Evolutionary conservation across 768 basidiomycete genomes (phyloP).

Genomic region (Cubamyces sp.): DNA sequence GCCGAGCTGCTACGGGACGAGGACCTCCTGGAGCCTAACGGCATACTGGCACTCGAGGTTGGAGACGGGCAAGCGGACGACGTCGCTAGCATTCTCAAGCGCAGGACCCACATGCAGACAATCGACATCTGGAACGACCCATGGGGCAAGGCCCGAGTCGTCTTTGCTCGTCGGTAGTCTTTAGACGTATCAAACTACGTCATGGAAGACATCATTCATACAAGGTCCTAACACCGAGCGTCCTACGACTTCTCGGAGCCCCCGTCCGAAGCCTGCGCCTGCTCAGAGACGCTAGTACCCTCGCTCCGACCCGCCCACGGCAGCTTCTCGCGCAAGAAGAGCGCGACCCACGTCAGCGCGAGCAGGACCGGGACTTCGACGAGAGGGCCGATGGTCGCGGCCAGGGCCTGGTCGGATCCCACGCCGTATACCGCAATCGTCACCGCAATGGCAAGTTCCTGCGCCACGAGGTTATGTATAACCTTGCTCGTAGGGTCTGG

Average conservation of each 20-base stretch:
- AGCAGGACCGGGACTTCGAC: constrained; percentile 82
- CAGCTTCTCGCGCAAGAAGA: constrained; percentile 33
- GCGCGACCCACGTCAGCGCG: constrained; percentile 65
- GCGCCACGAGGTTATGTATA: constrained; percentile 1
- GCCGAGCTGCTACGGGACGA: constrained; percentile 55
- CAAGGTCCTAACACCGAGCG: not conserved
- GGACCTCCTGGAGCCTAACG: constrained; percentile 56
- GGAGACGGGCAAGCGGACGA: constrained; percentile 70
- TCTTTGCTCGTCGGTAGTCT: constrained; percentile 46
- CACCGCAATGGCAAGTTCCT: constrained; percentile 86
- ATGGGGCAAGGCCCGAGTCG: constrained; percentile 75
- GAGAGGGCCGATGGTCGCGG: constrained; percentile 79
- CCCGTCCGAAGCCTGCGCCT: not conserved
- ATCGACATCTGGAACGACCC: constrained; percentile 81
- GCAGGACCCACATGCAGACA: constrained; percentile 47
- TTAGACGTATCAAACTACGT: not conserved
- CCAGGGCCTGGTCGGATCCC: constrained; percentile 76
- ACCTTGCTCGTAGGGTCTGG: no score
- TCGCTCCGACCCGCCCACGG: constrained; percentile 3
- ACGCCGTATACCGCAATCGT: constrained; percentile 79
- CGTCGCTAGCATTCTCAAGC: constrained; percentile 61
- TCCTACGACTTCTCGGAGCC: not conserved
- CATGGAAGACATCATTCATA: no score
- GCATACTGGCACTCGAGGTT: constrained; percentile 77
- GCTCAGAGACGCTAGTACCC: not conserved